phyloP scores from a whole-genome alignment of 2,329 filamentous ascomycete genomes.

The Fusarium odoratissimum region DNA sequence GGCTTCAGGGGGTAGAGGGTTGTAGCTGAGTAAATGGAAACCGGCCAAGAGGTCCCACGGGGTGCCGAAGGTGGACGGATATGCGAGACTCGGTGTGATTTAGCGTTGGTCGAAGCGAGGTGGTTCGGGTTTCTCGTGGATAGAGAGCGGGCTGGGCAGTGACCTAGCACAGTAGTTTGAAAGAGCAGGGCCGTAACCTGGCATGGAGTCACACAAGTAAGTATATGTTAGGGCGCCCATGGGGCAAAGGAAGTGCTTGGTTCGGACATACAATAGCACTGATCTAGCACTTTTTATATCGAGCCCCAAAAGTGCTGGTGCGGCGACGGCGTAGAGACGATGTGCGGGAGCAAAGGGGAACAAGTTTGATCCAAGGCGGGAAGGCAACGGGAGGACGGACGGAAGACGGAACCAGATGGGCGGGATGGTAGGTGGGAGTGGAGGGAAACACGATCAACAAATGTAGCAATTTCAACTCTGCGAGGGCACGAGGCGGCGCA shows the following conservation, averaged over 20 bases:
- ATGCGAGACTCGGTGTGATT: constrained; percentile 38
- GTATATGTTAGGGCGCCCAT: constrained; percentile 30
- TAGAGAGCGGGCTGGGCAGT: constrained; percentile 28
- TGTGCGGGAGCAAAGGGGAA: constrained; percentile 43
- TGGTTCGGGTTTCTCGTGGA: constrained; percentile 29
- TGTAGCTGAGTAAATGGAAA: constrained; percentile 22
- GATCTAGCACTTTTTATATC: constrained; percentile 17
- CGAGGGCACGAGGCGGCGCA: constrained; percentile 38
- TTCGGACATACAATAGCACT: constrained; percentile 18
- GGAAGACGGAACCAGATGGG: constrained; percentile 43
- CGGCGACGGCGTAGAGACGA: constrained; percentile 41
- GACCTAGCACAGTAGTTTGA: constrained; percentile 33
- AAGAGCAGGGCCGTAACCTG: constrained; percentile 34
- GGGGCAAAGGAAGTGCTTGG: not conserved
- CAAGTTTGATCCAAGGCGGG: constrained; percentile 40
- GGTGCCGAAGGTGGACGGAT: constrained; percentile 25
- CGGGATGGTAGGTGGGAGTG: constrained; percentile 35
- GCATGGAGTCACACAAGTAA: constrained; percentile 34
- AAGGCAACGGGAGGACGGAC: constrained; percentile 40
- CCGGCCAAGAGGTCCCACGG: constrained; percentile 31
- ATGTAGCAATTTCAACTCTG: constrained; percentile 38
- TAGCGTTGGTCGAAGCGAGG: constrained; percentile 37
- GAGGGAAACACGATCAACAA: constrained; percentile 39
- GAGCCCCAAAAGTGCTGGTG: constrained; percentile 31
- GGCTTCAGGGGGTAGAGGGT: constrained; percentile 33